phyloP scores from a whole-genome alignment of 2,329 filamentous ascomycete species.

The Penicillium palitans region DNA sequence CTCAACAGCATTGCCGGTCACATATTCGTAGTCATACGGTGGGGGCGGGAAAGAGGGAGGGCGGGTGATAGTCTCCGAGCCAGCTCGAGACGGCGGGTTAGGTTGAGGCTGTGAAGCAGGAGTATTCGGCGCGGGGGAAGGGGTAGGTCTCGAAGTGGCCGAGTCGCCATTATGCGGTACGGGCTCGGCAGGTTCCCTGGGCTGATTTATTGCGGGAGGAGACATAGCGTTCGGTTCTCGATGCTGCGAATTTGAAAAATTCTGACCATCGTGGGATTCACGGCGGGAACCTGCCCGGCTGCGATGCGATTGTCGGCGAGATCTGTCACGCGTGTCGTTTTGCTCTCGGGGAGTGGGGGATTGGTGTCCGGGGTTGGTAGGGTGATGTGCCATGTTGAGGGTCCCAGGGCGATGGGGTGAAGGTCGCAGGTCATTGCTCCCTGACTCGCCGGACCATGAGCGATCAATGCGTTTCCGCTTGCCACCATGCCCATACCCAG shows the following conservation, averaged over 20 bases:
- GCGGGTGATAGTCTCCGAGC: slow-evolving; percentile 19
- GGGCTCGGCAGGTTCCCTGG: slow-evolving; percentile 32
- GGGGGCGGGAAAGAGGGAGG: slow-evolving; percentile 28
- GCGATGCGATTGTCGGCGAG: slow-evolving; percentile 41
- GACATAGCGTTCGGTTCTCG: slow-evolving; percentile 30
- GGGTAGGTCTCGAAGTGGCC: slow-evolving; percentile 14
- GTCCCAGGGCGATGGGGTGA: slow-evolving; percentile 50
- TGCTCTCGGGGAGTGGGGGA: slow-evolving; percentile 38
- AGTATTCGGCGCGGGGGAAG: slow-evolving; percentile 26
- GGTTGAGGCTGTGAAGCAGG: slow-evolving; percentile 19
- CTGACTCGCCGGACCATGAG: slow-evolving; percentile 46
- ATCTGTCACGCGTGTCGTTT: slow-evolving; percentile 41
- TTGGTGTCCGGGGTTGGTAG: slow-evolving; percentile 39
- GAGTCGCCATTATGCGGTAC: slow-evolving; percentile 32
- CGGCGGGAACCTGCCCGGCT: slow-evolving; percentile 37
- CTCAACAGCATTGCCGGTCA: slow-evolving; percentile 68
- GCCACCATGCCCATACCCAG: slow-evolving; percentile 45
- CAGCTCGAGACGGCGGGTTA: slow-evolving; percentile 23
- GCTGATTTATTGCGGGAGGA: slow-evolving; percentile 31
- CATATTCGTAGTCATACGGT: slow-evolving; percentile 69
- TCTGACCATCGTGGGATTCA: slow-evolving; percentile 39
- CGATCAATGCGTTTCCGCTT: slow-evolving; percentile 58
- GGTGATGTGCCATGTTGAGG: slow-evolving; percentile 55
- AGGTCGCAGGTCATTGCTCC: slow-evolving; percentile 42
- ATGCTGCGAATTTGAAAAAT: slow-evolving; percentile 31